These are phyloP conservation scores for Mucor piriformis DNA, from an alignment of 371 early-diverging fungal genomes.

Conservation along the genomic window DNA sequence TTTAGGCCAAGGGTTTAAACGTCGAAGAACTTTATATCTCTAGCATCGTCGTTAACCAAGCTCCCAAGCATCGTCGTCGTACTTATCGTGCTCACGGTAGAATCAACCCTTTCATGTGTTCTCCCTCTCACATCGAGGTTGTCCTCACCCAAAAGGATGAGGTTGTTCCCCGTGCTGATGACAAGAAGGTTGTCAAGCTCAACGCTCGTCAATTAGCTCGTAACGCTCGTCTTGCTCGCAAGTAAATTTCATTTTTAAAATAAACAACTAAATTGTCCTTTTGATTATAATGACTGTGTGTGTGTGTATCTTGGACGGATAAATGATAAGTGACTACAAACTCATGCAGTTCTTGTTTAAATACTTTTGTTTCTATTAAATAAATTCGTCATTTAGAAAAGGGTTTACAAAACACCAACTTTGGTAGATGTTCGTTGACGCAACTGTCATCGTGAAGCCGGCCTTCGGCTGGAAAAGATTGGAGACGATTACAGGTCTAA, in stretches of 20 bases:
- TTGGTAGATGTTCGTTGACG: too few relatives aligned
- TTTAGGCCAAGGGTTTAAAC: constrained; percentile 87
- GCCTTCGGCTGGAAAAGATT: too few relatives aligned
- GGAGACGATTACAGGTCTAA: too few relatives aligned
- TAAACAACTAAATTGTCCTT: constrained; percentile 3
- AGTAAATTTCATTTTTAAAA: constrained; percentile 13
- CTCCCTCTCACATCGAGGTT: constrained; percentile 97
- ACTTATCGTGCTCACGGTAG: constrained; percentile 99
- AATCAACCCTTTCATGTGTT: constrained; percentile 89
- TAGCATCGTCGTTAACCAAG: constrained; percentile 98
- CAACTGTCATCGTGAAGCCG: too few relatives aligned
- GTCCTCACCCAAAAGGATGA: constrained; percentile 84
- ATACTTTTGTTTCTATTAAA: too few relatives aligned
- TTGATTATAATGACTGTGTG: not conserved
- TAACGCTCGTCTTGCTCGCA: constrained; percentile 46
- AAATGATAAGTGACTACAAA: too few relatives aligned
- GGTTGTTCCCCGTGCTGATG: constrained; percentile 72
- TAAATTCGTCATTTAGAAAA: too few relatives aligned
- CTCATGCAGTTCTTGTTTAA: too few relatives aligned
- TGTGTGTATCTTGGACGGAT: too few relatives aligned
- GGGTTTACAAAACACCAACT: too few relatives aligned
- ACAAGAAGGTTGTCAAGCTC: constrained; percentile 54
- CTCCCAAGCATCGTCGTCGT: constrained; percentile 97
- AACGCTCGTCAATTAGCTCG: constrained; percentile 61
- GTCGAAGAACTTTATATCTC: constrained; percentile 84